Conservation (phyloP, 108 stramenopile species). For the Stephanodiscus triporus region DNA sequence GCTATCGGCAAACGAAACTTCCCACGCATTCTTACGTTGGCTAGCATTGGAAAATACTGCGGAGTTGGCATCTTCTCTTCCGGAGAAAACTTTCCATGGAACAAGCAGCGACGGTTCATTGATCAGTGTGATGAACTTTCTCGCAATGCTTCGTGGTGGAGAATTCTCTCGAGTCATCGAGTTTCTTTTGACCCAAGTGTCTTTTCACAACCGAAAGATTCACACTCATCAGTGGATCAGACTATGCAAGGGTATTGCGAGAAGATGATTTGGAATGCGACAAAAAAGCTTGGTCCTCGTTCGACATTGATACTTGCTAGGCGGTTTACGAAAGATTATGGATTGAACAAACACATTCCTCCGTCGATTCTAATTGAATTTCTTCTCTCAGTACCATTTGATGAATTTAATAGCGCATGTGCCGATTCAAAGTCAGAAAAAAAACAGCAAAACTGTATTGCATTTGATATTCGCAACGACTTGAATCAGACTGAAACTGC, state of each 20-base stretch:
- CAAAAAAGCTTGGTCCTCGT: conserved; percentile 12
- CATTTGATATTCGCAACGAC: conserved; percentile 43
- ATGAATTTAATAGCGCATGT: background rate
- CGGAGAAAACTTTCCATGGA: conserved; percentile 57
- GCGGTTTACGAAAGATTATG: conserved; percentile 33
- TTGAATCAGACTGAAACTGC: conserved; percentile 40
- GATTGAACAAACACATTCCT: conserved; percentile 31
- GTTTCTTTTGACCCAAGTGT: conserved; percentile 69
- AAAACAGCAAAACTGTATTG: background rate
- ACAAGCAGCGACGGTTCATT: conserved; percentile 66
- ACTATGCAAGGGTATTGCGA: conserved; percentile 37
- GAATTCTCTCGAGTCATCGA: conserved; percentile 46
- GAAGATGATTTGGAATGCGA: conserved; percentile 37
- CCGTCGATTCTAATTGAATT: conserved; percentile 39
- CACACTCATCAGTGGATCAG: conserved; percentile 30
- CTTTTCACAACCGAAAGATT: conserved; percentile 49
- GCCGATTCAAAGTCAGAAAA: background rate
- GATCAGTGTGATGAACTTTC: conserved; percentile 69
- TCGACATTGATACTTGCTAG: conserved; percentile 34
- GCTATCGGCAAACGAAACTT: conserved; percentile 79
- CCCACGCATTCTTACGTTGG: conserved; percentile 57
- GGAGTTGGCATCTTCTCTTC: conserved; percentile 46
- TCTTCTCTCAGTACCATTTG: conserved; percentile 34
- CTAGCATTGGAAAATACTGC: conserved; percentile 69
- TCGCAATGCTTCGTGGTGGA: conserved; percentile 75